Conservation (phyloP, 2,329 filamentous ascomycete species). For the Sclerotinia spermophila region DNA sequence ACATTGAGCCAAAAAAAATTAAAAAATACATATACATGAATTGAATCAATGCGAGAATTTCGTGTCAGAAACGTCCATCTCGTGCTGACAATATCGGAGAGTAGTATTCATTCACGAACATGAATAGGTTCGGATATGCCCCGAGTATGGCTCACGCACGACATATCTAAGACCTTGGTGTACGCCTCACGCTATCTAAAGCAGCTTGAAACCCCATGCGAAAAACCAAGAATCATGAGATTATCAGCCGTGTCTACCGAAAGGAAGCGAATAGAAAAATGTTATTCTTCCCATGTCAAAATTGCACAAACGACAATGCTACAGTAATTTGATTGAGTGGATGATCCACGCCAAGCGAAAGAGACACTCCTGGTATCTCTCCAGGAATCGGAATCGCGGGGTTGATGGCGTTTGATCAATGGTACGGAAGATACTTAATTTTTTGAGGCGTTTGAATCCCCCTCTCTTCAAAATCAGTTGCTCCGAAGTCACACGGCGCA, state of each 20-base stretch:
- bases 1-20: background rate
- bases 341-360: background rate
- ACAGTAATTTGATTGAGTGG: no score
- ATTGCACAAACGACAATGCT: background rate
- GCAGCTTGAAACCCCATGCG: background rate
- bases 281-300: background rate
- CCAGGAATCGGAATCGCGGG: constrained; percentile 6
- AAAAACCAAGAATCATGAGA: background rate
- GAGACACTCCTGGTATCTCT: background rate
- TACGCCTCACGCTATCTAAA: background rate
- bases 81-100: background rate
- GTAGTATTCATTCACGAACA: background rate
- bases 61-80: background rate
- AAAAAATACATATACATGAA: no score
- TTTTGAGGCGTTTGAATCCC: background rate
- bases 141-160: constrained; percentile 8
- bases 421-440: background rate
- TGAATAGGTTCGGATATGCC: background rate
- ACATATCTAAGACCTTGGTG: constrained; percentile 3
- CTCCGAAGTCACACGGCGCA: constrained; percentile 7
- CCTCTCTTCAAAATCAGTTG: background rate
- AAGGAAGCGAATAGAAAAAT: background rate
- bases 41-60: background rate
- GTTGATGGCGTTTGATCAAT: constrained; percentile 1
- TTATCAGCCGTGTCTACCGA: constrained; percentile 2